phyloP scores from a whole-genome alignment of 2,329 filamentous ascomycete genomes.

The Cladorrhinum sp. region DNA sequence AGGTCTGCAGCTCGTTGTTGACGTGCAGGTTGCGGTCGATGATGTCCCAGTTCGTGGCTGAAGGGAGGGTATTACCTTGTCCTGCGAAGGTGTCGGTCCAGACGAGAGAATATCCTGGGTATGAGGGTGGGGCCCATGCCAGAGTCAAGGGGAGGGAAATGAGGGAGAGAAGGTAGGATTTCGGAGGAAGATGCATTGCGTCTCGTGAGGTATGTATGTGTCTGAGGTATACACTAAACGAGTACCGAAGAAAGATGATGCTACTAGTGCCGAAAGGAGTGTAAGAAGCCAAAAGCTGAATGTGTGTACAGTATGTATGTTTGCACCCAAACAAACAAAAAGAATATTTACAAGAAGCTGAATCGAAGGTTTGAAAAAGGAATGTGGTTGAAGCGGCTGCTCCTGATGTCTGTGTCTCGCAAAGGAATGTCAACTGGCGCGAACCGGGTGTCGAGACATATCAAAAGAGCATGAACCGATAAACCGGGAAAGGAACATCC shows the following conservation, averaged over 20 bases:
- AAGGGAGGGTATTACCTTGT: constrained; percentile 36
- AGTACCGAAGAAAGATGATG: too few species aligned
- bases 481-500: background rate
- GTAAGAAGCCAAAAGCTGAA: background rate
- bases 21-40: constrained; percentile 42
- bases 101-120: constrained; percentile 40
- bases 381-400: background rate
- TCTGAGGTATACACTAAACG: too few species aligned
- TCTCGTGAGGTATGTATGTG: too few species aligned
- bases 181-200: constrained; percentile 18
- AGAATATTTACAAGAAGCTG: background rate
- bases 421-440: background rate
- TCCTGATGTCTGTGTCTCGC: background rate
- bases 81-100: constrained; percentile 49
- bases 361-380: background rate
- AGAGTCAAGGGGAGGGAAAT: constrained; percentile 24
- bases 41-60: constrained; percentile 45
- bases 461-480: background rate
- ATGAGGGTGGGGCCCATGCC: constrained; percentile 38
- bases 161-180: constrained; percentile 5
- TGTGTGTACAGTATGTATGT: background rate
- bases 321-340: background rate
- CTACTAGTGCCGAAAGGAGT: background rate
- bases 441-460: background rate
- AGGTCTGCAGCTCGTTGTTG: constrained; percentile 53